Evolutionary conservation across 2,329 filamentous ascomycete species (phyloP).

Genomic region (Fusarium phyllophilum): DNA sequence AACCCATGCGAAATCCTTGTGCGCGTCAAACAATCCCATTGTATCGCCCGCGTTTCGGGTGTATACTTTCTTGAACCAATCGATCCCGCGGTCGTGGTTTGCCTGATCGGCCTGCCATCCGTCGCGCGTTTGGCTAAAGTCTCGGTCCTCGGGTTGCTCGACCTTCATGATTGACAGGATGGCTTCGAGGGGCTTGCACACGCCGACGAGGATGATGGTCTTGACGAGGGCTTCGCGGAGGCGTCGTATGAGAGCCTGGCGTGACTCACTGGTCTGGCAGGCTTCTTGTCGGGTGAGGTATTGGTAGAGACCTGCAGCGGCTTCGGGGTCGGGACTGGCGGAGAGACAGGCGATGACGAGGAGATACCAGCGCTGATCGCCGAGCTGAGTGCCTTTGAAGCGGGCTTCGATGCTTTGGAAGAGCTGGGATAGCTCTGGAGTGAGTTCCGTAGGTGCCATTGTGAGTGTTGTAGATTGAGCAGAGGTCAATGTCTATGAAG

Average conservation of each 20-base stretch:
- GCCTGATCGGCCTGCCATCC: slow-evolving; percentile 67
- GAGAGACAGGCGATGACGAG: slow-evolving; percentile 32
- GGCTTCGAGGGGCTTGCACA: slow-evolving; percentile 71
- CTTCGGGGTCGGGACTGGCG: slow-evolving; percentile 34
- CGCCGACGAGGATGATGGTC: slow-evolving; percentile 65
- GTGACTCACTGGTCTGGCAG: slow-evolving; percentile 54
- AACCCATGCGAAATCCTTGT: slow-evolving; percentile 59
- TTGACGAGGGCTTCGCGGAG: slow-evolving; percentile 70
- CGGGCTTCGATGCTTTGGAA: slow-evolving; percentile 25
- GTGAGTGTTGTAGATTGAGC: not conserved
- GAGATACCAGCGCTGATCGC: slow-evolving; percentile 33
- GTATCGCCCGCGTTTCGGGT: slow-evolving; percentile 55
- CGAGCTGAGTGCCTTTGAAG: slow-evolving; percentile 27
- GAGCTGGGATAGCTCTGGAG: slow-evolving; percentile 16
- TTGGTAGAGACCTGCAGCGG: slow-evolving; percentile 25
- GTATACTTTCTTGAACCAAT: slow-evolving; percentile 68
- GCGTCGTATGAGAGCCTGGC: slow-evolving; percentile 60
- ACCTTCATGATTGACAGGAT: slow-evolving; percentile 64
- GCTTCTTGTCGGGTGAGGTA: slow-evolving; percentile 51
- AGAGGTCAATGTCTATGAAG: not conserved
- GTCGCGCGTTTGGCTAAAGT: slow-evolving; percentile 64
- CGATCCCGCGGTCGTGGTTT: slow-evolving; percentile 62
- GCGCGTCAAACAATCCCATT: slow-evolving; percentile 49
- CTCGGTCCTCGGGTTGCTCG: slow-evolving; percentile 65
- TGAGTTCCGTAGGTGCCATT: slow-evolving; percentile 17